A percentile compares a stretch with the other conserved stretches of the same genome.
Evolutionary conservation across 176 grass and related monocot genomes (phyloP).

Genomic region (Cenchrus purpureus): DNA sequence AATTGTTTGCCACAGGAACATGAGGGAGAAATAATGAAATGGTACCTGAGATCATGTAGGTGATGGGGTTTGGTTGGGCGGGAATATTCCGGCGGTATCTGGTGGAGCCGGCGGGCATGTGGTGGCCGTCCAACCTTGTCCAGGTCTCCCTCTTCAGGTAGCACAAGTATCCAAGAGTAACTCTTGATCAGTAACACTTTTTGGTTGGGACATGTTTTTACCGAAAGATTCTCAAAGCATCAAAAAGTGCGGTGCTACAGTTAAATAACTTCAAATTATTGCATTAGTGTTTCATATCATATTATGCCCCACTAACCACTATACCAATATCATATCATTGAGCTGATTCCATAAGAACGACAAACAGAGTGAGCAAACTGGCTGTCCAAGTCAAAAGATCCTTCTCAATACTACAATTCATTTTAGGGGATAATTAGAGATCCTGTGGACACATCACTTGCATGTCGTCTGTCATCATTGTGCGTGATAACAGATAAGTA

Average conservation of each 20-base stretch:
- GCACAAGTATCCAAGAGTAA: not conserved
- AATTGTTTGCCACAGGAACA: not conserved
- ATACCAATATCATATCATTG: not conserved
- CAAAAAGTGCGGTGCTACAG: not conserved
- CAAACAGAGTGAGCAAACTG: not conserved
- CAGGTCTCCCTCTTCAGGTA: conserved; percentile 93
- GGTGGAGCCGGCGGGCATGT: conserved; percentile 84
- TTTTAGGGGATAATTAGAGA: not conserved
- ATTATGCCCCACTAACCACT: not conserved
- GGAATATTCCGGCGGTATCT: conserved; percentile 84
- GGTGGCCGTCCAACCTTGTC: conserved; percentile 90
- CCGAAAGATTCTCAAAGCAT: not conserved
- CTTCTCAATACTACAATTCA: not conserved
- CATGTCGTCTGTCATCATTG: not conserved
- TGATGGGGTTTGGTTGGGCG: conserved; percentile 82
- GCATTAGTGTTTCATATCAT: not conserved
- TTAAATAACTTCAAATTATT: not conserved
- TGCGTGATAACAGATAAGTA: not conserved
- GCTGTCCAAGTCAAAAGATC: not conserved
- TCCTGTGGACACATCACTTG: too few relatives aligned
- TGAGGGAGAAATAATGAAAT: not conserved
- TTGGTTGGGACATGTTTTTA: not conserved
- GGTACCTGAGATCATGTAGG: conserved; percentile 10
- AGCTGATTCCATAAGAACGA: not conserved
- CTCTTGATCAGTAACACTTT: not conserved